Evolutionary conservation across 2,329 filamentous ascomycete species (phyloP), one percentile per base, ranked within the genome.

Genomic region (Bretziella fagacearum): DNA sequence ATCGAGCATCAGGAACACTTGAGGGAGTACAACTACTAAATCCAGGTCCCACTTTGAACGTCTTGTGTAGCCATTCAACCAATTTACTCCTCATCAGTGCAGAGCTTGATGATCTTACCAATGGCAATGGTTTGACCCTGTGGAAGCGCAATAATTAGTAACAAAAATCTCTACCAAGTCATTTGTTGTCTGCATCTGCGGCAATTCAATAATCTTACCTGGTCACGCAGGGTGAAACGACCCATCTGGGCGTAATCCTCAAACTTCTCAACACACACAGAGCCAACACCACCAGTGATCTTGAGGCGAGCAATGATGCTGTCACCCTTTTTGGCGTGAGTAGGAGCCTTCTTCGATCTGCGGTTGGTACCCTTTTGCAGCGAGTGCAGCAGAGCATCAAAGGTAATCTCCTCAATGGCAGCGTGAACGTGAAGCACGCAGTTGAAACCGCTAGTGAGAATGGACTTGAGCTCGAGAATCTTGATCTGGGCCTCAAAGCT

Each of bases 91-190:
- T 62, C 61, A 15, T 66, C 62, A 6, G 59, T 65, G 56, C 77
- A 70, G 53, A 98, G 74, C 73, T 87, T 95, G 51, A 85, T 95
- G 62, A 98, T 93, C 75, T 98, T 98, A 59, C 91, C 91, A 67
- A 98, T 98, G 48, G 91, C 91, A 68, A 98, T 95, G 0, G 91
- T 98, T 82, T 96, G 89, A 57, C 91, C 91, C 79, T 96, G 59
- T 47, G 29, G 11, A 5, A n/a, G n/a, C 22, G 27, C 18, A 22
- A 23, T 6, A 2, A 7, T 41, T 41, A 41, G 37, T 20, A 41
- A 8, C 4, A n/a, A n/a, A n/a, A n/a, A n/a, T n/a, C n/a, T n/a
- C n/a, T n/a, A n/a, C n/a, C n/a, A n/a, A n/a, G n/a, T n/a, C n/a
- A n/a, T n/a, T 22, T 39, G 35, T 39, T 41, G 18, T 17, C 27